Evolutionary conservation across 345 rosid species (phyloP), one percentile per base, ranked within the genome.

Genomic region (Rubroshorea leprosula): DNA sequence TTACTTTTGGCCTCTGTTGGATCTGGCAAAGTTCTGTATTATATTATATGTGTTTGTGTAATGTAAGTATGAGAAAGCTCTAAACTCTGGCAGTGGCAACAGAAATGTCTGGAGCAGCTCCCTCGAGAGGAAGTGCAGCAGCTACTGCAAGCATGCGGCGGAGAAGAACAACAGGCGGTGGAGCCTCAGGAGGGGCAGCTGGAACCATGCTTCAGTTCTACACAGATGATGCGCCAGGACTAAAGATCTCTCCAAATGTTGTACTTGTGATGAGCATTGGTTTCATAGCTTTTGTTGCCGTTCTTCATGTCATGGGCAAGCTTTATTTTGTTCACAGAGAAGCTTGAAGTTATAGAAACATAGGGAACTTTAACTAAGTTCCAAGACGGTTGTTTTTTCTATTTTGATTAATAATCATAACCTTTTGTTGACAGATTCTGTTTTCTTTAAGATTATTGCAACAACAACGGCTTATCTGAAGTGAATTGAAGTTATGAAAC

Each of bases 241-340:
- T 47, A 18, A 47, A 47, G 50, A 47, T 47, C 50, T 47, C 50
- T 14, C 50, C 50, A 17, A 47, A 14, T n/a, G 50, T 47, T 47
- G 50, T 47, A 20, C 50, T 47, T 47, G 50, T 47, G 19, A 47
- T 47, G 50, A 47, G 50, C 50, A 47, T 47, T 47, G 50, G 50
- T 20, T 47, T 47, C 20, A 47, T 47, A 47, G 50, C 50, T 47
- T 47, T 47, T 47, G 50, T 47, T 16, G 50, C 50, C 20, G 17
- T 47, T 47, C 50, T 47, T 47, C 50, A 47, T 47, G 50, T 47
- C 50, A 4, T 47, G 50, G 50, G 50, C 22, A 47, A 47, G 50
- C 50, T 47, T 18, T 47, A 47, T n/a, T 47, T 47, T 47, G 50
- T 47, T 47, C 5, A 20, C 20, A 47, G 50, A 47, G 50, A 47